Evolutionary conservation across 768 basidiomycete genomes (phyloP), one percentile per base, ranked within the genome.

Genomic region (Tylopilus plumbeoviolaceoides): DNA sequence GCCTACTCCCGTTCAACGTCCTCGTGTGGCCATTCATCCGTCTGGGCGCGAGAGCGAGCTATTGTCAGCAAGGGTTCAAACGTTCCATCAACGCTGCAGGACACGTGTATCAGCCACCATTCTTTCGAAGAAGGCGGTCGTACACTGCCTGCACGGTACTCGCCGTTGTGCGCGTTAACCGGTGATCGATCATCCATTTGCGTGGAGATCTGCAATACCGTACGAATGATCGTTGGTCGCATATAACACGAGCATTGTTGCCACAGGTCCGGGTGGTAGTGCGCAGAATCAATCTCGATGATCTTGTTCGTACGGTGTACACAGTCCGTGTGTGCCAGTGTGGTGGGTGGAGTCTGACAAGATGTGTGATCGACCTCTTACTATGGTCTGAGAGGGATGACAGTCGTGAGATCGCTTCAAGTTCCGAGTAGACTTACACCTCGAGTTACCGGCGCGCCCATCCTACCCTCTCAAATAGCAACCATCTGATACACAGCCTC

Each of bases 51-150:
- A 12, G 51, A 46, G 28, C 2, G 54, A 25, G 51, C 44, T 48
- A 36, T 35, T 28, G 41, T 47, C 21, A 17, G 7, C 31, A 2
- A 59, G 57, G 47, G 57, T 47, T 27, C 41, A 14, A 48, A 46
- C 58, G 47, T 46, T 60, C n/a, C 47, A 15, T 30, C 51, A 28
- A 17, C 35, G 15, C 15, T 51, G 28, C 47, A 5, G 11, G 14
- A 56, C 60, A 62, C 60, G 60, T 63, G 60, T 30, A 52, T 63
- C 53, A 30, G 1, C 49, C 55, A 20, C 7, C 31, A 17, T 47
- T 40, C 31, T 28, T 21, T 25, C 20, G 14, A 42, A 59, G 56
- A 33, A 51, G 33, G 3, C 15, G 35, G 35, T 36, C 30, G n/a
- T 18, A 47, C 44, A 43, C 33, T 15, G 33, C 33, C 33, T 33